Evolutionary conservation across 2,329 filamentous ascomycete species (phyloP).

Genomic region (Immersiporthe knoxdaviesiana): DNA sequence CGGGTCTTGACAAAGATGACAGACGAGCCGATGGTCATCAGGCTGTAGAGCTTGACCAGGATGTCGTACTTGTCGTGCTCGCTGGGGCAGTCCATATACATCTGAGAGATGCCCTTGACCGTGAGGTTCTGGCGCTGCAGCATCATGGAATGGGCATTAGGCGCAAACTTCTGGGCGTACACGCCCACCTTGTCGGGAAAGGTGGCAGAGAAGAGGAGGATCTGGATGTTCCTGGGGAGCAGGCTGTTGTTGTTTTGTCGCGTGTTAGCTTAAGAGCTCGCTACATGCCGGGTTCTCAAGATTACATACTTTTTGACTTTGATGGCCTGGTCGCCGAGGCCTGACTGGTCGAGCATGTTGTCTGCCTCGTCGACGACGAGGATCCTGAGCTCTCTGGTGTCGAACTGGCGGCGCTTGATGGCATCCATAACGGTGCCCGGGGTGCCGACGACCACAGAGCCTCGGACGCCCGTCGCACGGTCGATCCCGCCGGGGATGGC

Average conservation of each 20-base stretch:
- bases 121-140: slow-evolving; percentile 90
- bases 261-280: background rate
- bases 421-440: slow-evolving; percentile 91
- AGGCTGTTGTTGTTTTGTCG: slow-evolving; percentile 60
- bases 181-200: slow-evolving; percentile 83
- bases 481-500: slow-evolving; percentile 80
- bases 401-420: slow-evolving; percentile 75
- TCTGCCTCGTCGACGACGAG: slow-evolving; percentile 96
- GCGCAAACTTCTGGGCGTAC: slow-evolving; percentile 84
- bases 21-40: slow-evolving; percentile 95
- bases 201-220: slow-evolving; percentile 94
- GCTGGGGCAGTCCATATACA: slow-evolving; percentile 90
- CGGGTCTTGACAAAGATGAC: slow-evolving; percentile 98
- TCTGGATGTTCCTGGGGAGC: slow-evolving; percentile 76
- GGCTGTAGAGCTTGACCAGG: slow-evolving; percentile 88
- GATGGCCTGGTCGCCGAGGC: slow-evolving; percentile 91
- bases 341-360: slow-evolving; percentile 97
- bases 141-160: slow-evolving; percentile 83
- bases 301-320: slow-evolving; percentile 82
- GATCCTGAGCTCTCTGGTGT: slow-evolving; percentile 72
- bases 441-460: slow-evolving; percentile 87
- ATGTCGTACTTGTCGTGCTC: slow-evolving; percentile 85
- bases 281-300: too few species aligned
- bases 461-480: slow-evolving; percentile 69
- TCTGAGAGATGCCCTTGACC: slow-evolving; percentile 95